A percentile compares a stretch with the other conserved stretches of the same genome.
Evolutionary conservation across 129 eudicot genomes (phyloP).

Genomic region (Lactuca sativa): DNA sequence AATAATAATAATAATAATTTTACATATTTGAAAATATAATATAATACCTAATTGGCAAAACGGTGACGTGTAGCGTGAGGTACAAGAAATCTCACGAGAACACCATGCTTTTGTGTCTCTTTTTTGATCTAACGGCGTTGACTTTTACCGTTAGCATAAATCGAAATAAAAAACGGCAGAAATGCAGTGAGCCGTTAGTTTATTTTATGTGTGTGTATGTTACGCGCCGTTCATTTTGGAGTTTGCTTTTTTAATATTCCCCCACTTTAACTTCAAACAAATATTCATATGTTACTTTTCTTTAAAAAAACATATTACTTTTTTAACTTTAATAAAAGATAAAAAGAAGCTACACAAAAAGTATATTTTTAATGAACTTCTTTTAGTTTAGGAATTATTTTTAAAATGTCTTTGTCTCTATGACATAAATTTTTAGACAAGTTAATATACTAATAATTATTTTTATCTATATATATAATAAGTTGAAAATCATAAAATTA

Average conservation of each 20-base stretch:
- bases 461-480: no score
- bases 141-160: not conserved
- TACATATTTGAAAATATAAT: not conserved
- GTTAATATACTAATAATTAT: no score
- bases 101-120: not conserved
- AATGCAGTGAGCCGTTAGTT: constrained; percentile 11
- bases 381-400: no score
- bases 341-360: not conserved
- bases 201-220: not conserved
- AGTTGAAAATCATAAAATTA: not conserved
- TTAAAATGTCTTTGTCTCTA: not conserved
- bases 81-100: constrained; percentile 16
- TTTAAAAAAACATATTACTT: not conserved
- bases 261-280: constrained; percentile 25
- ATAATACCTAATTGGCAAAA: not conserved
- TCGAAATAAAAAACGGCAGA: constrained; percentile 17
- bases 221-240: constrained; percentile 30
- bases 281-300: constrained; percentile 21
- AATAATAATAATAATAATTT: no score
- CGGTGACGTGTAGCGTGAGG: constrained; percentile 21
- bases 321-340: not conserved
- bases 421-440: not conserved
- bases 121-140: constrained; percentile 7
- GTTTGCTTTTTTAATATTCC: constrained; percentile 27
- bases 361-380: not conserved